Evolutionary conservation across 2,329 filamentous ascomycete species (phyloP), one percentile per base, ranked within the genome.

Genomic region (Monilinia aucupariae): DNA sequence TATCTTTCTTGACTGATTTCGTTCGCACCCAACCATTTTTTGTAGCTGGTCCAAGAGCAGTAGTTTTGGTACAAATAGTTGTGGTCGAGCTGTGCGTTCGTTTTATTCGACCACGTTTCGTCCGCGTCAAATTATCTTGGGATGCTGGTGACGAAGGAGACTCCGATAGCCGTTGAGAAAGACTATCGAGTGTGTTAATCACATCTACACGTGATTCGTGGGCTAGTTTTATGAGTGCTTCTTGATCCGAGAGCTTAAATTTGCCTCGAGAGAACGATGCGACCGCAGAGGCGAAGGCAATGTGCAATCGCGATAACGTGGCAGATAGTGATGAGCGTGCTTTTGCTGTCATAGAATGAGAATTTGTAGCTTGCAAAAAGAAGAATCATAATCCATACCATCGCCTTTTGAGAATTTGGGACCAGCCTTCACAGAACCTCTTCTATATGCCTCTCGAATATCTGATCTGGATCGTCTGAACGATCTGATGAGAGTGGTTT

Each of bases 141-240:
- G 22, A 41, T 50, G 12, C 17, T 10, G 50, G 47, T 3, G 61
- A 62, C 2, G 70, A 62, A 4, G 70, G 68, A 48, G 71, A 70
- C 54, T 69, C 37, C 72, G 71, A 69, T 70, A 75, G 54, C 43
- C 72, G 69, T 63, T 65, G 55, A 2, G 81, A 82, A 32, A 83
- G 72, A 20, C 76, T 75, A 58, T 80, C 76, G 61, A 84, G 82
- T 9, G 80, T 75, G 62, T 75, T 74, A 64, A 83, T 76, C 1
- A 80, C 79, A 56, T 82, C 78, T n/a, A 75, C 64, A 32, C 80
- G 75, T 0, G 80, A 82, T 3, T 76, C 71, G 63, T 77, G 78
- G 4, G 80, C 83, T 34, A 83, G 68, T 7, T 77, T 75, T 64
- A 78, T 71, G 34, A 84, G 74, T 2, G 78, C 78, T 32, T 76